Evolutionary conservation across 2,329 filamentous ascomycete genomes (phyloP).

Genomic region (Thielaviopsis musarum): DNA sequence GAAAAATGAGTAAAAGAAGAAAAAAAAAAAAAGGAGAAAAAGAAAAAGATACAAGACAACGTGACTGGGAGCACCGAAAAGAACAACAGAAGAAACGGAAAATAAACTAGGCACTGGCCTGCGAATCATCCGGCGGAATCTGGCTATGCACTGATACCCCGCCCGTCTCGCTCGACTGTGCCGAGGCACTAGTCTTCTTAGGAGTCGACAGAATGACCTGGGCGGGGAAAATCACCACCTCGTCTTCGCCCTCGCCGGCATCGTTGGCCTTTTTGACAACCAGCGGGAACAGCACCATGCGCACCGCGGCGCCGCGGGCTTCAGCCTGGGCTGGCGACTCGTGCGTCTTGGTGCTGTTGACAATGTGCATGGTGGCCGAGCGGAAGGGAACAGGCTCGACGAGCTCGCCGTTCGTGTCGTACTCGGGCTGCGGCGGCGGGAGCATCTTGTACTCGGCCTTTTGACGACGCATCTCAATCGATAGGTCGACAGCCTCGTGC

Average conservation of each 20-base stretch:
- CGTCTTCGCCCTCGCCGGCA: conserved; percentile 69
- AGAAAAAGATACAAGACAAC: neutral
- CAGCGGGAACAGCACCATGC: conserved; percentile 85
- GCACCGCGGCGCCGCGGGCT: conserved; percentile 57
- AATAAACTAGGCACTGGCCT: conserved; percentile 19
- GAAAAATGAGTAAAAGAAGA: neutral
- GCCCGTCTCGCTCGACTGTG: conserved; percentile 36
- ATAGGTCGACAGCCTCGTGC: conserved; percentile 72
- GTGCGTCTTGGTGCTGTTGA: conserved; percentile 51
- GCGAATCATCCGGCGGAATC: conserved; percentile 19
- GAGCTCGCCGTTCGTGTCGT: conserved; percentile 83
- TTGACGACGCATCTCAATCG: conserved; percentile 94
- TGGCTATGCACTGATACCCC: conserved; percentile 21
- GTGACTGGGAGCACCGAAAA: conserved; percentile 7
- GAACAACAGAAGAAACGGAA: neutral
- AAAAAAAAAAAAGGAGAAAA: neutral
- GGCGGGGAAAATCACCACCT: conserved; percentile 88
- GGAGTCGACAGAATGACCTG: conserved; percentile 67
- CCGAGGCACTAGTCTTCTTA: conserved; percentile 22
- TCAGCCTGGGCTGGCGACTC: conserved; percentile 64
- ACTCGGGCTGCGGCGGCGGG: conserved; percentile 83
- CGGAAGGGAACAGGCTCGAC: conserved; percentile 82
- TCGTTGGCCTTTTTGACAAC: conserved; percentile 95
- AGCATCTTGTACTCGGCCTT: conserved; percentile 98
- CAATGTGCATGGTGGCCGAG: conserved; percentile 63